Conservation (phyloP, 78 protist genomes). For the Dictyostelium purpureum region DNA sequence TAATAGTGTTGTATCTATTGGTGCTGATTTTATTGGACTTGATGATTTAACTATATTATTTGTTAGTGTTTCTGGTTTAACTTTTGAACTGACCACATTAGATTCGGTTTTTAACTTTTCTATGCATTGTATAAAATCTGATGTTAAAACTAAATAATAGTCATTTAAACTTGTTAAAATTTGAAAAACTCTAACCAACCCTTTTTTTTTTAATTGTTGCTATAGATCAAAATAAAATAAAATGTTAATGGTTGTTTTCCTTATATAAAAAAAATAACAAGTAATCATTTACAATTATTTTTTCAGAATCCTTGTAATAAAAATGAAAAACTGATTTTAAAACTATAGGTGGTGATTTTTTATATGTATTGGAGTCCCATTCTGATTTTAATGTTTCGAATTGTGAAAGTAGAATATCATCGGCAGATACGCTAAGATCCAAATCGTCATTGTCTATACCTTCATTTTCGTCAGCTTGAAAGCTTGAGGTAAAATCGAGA, state of each 20-base stretch:
- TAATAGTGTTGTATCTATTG: not conserved
- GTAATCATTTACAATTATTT: slow-evolving; percentile 12
- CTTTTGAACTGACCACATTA: not conserved
- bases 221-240: not conserved
- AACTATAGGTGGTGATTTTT: slow-evolving; percentile 34
- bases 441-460: not conserved
- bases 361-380: not conserved
- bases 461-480: not conserved
- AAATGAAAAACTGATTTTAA: slow-evolving; percentile 18
- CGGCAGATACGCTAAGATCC: not conserved
- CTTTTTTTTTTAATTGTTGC: slow-evolving; percentile 27
- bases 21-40: not conserved
- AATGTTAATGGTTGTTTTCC: not conserved
- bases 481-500: not conserved
- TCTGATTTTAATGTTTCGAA: not conserved
- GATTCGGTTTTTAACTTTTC: not conserved
- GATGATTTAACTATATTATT: not conserved
- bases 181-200: slow-evolving; percentile 34
- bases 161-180: slow-evolving; percentile 36
- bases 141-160: slow-evolving; percentile 4
- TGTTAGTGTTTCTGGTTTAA: not conserved
- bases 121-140: slow-evolving; percentile 21
- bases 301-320: slow-evolving; percentile 12
- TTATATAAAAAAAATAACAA: not conserved
- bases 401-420: not conserved